Evolutionary conservation across 2,329 filamentous ascomycete species (phyloP).

Genomic region (Exophiala oligosperma): DNA sequence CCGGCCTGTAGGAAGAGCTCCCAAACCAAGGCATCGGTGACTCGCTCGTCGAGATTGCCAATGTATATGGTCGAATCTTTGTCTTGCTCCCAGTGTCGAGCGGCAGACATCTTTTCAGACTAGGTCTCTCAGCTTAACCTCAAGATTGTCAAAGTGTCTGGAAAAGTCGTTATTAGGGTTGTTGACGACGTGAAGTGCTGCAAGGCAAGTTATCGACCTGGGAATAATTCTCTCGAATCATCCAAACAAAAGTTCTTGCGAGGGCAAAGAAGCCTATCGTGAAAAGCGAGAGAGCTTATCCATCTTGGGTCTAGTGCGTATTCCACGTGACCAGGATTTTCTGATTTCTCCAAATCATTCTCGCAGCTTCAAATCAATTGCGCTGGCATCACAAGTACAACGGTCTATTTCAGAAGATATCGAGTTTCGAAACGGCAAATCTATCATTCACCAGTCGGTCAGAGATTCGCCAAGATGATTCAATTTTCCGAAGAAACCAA

Average conservation of each 20-base stretch:
- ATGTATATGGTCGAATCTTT: slow-evolving; percentile 98
- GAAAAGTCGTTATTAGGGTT: too few species aligned
- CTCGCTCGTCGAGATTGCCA: slow-evolving; percentile 96
- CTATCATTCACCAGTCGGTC: not conserved
- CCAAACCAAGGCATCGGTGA: slow-evolving; percentile 86
- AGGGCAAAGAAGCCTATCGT: not conserved
- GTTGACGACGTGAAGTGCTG: not conserved
- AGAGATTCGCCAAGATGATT: slow-evolving; percentile 22
- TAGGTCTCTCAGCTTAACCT: not conserved
- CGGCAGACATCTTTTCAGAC: slow-evolving; percentile 58
- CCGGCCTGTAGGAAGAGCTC: slow-evolving; percentile 98
- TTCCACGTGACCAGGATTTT: slow-evolving; percentile 3
- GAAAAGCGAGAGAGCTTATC: slow-evolving; percentile 7
- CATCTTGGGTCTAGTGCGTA: slow-evolving; percentile 4
- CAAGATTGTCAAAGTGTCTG: not conserved
- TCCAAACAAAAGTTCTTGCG: not conserved
- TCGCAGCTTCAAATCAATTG: slow-evolving; percentile 12
- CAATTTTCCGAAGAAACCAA: slow-evolving; percentile 95
- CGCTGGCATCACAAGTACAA: not conserved
- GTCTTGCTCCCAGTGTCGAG: slow-evolving; percentile 91
- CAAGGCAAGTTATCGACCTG: not conserved
- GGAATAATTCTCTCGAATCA: not conserved
- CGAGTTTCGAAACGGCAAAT: not conserved
- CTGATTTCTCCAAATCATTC: slow-evolving; percentile 1
- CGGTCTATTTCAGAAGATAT: too few species aligned